Evolutionary conservation across 2,329 filamentous ascomycete species (phyloP).

Genomic region (Epichloe typhina): DNA sequence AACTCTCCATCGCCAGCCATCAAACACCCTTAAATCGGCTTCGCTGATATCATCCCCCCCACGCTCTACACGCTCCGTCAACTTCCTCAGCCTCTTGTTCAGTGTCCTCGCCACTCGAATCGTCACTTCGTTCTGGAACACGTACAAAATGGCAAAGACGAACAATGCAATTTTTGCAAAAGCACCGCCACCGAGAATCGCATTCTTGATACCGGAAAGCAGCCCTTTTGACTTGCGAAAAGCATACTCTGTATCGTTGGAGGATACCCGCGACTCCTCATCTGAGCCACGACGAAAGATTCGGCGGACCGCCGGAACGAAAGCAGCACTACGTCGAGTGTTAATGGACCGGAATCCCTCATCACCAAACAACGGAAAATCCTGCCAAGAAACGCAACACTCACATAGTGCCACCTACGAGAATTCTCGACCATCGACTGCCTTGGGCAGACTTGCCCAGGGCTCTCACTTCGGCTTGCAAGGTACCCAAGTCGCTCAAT

Average conservation of each 20-base stretch:
- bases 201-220: conserved; percentile 33
- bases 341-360: not conserved
- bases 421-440: conserved; percentile 38
- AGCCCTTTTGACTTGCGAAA: conserved; percentile 38
- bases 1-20: conserved; percentile 45
- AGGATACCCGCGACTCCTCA: conserved; percentile 21
- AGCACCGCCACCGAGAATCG: conserved; percentile 29
- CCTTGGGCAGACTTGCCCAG: conserved; percentile 31
- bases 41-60: conserved; percentile 33
- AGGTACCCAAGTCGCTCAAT: conserved; percentile 29
- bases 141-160: conserved; percentile 42
- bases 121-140: conserved; percentile 46
- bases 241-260: conserved; percentile 45
- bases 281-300: conserved; percentile 34
- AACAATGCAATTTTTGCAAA: conserved; percentile 39
- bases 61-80: conserved; percentile 33
- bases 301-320: conserved; percentile 37
- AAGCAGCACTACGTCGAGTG: conserved; percentile 25
- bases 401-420: conserved; percentile 39
- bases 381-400: conserved; percentile 9
- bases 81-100: conserved; percentile 33
- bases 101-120: conserved; percentile 40
- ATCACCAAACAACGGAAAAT: not conserved
- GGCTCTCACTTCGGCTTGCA: conserved; percentile 31
- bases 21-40: conserved; percentile 34